These are phyloP conservation scores for Wickerhamomyces chaumierensis DNA, from an alignment of 805 yeast species.

Conservation along the genomic window DNA sequence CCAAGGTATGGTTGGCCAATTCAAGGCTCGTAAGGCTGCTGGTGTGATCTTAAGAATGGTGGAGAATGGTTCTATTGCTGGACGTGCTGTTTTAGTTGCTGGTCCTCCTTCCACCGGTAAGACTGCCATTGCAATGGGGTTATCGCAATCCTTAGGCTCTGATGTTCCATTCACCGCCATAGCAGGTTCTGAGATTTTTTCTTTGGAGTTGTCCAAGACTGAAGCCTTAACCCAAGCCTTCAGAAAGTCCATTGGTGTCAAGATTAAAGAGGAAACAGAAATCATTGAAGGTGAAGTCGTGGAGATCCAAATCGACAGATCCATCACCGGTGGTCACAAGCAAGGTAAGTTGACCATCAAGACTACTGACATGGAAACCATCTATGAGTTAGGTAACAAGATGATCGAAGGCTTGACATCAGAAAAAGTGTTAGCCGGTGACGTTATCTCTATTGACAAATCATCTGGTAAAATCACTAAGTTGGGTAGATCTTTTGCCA, in stretches of 20 bases:
- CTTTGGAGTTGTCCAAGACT: constrained; percentile 87
- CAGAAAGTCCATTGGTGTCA: constrained; percentile 89
- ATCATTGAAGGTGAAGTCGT: constrained; percentile 98
- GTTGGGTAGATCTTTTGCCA: constrained; percentile 89
- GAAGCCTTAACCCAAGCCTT: constrained; percentile 95
- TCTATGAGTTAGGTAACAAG: constrained; percentile 87
- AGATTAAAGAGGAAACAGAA: constrained; percentile 94
- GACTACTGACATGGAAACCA: constrained; percentile 97
- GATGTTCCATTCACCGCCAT: constrained; percentile 90
- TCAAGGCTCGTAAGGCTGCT: constrained; percentile 90
- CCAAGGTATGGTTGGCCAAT: constrained; percentile 98
- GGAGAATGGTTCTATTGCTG: constrained; percentile 90
- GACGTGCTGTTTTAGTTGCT: constrained; percentile 88
- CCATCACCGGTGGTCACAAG: constrained; percentile 94
- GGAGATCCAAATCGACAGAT: constrained; percentile 88
- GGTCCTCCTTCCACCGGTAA: constrained; percentile 99
- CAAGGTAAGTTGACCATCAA: constrained; percentile 96
- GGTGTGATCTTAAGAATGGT: constrained; percentile 91
- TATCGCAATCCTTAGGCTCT: constrained; percentile 55
- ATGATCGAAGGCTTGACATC: constrained; percentile 91
- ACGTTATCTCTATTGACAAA: constrained; percentile 89
- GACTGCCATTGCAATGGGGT: constrained; percentile 95
- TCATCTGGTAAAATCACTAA: constrained; percentile 90
- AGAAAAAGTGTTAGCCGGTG: constrained; percentile 95
- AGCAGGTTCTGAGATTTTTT: constrained; percentile 89